A percentile compares a stretch with the other conserved stretches of the same genome.
Evolutionary conservation across 192 early-diverging fungal species (phyloP).

Genomic region (Funneliformis geosporum): DNA sequence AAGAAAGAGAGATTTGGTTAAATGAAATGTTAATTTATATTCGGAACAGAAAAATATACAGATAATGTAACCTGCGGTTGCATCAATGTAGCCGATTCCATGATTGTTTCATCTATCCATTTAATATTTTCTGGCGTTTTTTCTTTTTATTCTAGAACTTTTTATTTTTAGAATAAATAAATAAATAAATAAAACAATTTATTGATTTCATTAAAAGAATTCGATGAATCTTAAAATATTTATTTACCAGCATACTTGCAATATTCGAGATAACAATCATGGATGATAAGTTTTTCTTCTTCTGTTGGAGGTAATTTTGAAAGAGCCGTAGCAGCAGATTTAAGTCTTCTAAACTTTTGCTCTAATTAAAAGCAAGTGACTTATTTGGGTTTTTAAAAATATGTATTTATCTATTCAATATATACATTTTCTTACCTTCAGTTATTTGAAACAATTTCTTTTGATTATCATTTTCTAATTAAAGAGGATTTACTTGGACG

Average conservation of each 20-base stretch:
- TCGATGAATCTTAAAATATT: not conserved
- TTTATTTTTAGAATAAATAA: no score
- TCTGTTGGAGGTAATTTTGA: constrained; percentile 70
- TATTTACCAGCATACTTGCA: constrained; percentile 56
- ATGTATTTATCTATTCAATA: not conserved
- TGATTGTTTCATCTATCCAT: constrained; percentile 79
- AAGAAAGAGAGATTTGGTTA: not conserved
- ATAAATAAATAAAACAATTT: no score
- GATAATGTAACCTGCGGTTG: constrained; percentile 75
- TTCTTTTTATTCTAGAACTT: constrained; percentile 33
- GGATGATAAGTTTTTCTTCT: constrained; percentile 78
- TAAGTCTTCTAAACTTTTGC: constrained; percentile 55
- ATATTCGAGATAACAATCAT: constrained; percentile 75
- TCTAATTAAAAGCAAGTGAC: constrained; percentile 31
- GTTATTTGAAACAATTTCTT: constrained; percentile 68
- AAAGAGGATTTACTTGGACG: constrained; percentile 71
- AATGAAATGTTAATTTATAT: not conserved
- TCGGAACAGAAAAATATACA: no score
- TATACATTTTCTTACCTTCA: no score
- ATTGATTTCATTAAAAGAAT: no score
- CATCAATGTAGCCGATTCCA: constrained; percentile 67
- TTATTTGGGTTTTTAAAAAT: not conserved
- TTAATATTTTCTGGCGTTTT: constrained; percentile 50
- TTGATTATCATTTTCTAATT: constrained; percentile 73
- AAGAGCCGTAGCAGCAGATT: constrained; percentile 50